These are phyloP conservation scores for Mycena vitilis DNA, from an alignment of 768 basidiomycete species.

Conservation along the genomic window DNA sequence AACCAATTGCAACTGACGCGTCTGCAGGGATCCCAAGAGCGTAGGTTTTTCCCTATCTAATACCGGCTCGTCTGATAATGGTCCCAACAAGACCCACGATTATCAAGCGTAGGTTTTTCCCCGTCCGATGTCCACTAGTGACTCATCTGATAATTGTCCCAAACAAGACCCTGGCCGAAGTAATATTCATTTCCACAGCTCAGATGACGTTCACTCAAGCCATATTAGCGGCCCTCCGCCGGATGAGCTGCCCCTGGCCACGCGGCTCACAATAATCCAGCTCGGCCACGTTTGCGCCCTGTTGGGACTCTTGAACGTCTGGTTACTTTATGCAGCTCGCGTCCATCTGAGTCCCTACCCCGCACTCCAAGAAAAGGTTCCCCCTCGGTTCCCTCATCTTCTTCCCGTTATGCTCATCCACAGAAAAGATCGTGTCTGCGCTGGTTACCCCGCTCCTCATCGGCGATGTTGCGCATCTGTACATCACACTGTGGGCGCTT, in stretches of 20 bases:
- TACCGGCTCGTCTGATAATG: constrained; percentile 16
- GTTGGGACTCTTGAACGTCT: constrained; percentile 76
- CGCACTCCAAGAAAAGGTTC: constrained; percentile 67
- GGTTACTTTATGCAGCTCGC: constrained; percentile 71
- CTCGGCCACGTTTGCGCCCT: constrained; percentile 84
- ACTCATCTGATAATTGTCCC: constrained; percentile 22
- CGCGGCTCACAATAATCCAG: constrained; percentile 77
- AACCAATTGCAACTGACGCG: constrained; percentile 22
- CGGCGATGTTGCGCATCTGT: constrained; percentile 76
- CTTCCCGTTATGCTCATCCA: background rate
- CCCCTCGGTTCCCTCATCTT: background rate
- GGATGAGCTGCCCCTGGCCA: constrained; percentile 63
- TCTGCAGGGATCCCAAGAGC: constrained; percentile 67
- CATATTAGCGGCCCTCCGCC: constrained; percentile 53
- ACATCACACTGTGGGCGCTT: constrained; percentile 78
- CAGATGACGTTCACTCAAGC: background rate
- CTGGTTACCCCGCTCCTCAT: constrained; percentile 75
- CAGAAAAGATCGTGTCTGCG: constrained; percentile 65
- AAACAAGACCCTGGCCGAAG: constrained; percentile 80
- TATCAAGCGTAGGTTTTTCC: too few species aligned
- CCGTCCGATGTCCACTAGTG: background rate
- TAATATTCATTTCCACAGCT: background rate
- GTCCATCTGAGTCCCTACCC: constrained; percentile 68
- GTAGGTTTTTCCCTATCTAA: constrained; percentile 50
- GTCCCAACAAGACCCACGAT: constrained; percentile 67